Evolutionary conservation across 176 grass and related monocot species (phyloP), one percentile per base, ranked within the genome.

Genomic region (Juncus inflexus): DNA sequence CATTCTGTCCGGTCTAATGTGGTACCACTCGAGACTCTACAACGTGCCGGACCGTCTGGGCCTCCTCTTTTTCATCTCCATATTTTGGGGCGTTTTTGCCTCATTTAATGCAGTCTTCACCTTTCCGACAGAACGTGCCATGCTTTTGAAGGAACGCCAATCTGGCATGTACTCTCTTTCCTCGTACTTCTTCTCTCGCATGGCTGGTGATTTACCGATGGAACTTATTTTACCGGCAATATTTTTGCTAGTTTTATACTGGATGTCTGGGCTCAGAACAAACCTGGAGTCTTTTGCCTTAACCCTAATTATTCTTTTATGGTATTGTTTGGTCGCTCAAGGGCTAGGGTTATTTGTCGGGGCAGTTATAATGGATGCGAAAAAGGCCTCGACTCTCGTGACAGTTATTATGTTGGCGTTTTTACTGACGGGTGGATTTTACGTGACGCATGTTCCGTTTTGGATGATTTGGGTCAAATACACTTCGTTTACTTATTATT

Each of bases 1-100:
- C 5, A n/a, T 99, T 1, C 80, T 99, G 1, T 80, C 94, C 0
- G 94, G 95, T 0, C 71, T 77, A 15, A 92, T 99, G 95, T 99
- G 95, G 95, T 99, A 90, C 88, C 95, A 80, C 2, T 99, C 95
- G 6, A 84, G 75, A 63, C 62, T 85, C 13, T 2, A 13, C 5
- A 77, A 67, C 37, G 78, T 90, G 37, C 65, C 74, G 36, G 95
- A 99, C 77, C 80, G 95, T 3, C 78, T 99, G 10, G 95, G 95
- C 5, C 89, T 99, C 4, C 89, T 99, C 80, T 99, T 99, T 77
- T 99, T 99, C 89, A 67, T 99, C 47, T 82, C 89, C 83, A 99
- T 99, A 78, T 99, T 99, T 78, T 99, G 95, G 95, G 95, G 95
- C 3, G 95, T 99, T 41, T 99, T 94, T 77, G 80, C 95, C 19